Evolutionary conservation across 2,329 filamentous ascomycete genomes (phyloP).

Genomic region (Neurospora crassa): DNA sequence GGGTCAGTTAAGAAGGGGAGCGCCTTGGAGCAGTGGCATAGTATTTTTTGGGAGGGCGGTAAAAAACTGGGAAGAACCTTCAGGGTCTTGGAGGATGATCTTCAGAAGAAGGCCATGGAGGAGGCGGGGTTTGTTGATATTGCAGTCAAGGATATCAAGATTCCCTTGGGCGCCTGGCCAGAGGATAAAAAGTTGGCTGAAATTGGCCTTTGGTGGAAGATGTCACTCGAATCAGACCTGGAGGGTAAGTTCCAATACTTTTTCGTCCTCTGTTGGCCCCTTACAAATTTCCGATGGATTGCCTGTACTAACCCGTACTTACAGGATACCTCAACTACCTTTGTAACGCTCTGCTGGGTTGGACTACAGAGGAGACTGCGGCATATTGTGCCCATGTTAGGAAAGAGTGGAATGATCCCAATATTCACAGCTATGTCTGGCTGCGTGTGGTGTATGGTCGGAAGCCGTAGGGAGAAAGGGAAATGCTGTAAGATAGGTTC

Average conservation of each 20-base stretch:
- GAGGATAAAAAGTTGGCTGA: slow-evolving; percentile 2
- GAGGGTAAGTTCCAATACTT: neutral
- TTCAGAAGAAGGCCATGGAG: slow-evolving; percentile 6
- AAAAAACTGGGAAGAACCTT: slow-evolving; percentile 5
- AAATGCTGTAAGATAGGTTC: neutral
- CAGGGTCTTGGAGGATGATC: slow-evolving; percentile 2
- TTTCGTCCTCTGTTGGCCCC: neutral
- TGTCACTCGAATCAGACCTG: neutral
- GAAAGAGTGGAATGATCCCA: slow-evolving; percentile 9
- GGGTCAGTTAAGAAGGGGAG: slow-evolving; percentile 10
- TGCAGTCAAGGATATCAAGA: neutral
- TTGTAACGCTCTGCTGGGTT: slow-evolving; percentile 6
- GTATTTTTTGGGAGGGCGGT: slow-evolving; percentile 8
- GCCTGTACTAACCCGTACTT: neutral
- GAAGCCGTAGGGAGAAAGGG: slow-evolving; percentile 8
- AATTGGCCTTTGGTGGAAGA: slow-evolving; percentile 1
- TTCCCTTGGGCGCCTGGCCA: slow-evolving; percentile 1
- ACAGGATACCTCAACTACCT: neutral
- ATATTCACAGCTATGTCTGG: slow-evolving; percentile 11
- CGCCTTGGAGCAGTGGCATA: slow-evolving; percentile 16
- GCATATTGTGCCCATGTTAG: slow-evolving; percentile 13
- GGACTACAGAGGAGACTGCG: slow-evolving; percentile 10
- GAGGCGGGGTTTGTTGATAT: slow-evolving; percentile 12
- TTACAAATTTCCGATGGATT: neutral
- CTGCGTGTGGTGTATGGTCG: slow-evolving; percentile 9